phyloP scores from a whole-genome alignment of 495 filamentous ascomycete genomes.

The Penicillium cinerascens region DNA sequence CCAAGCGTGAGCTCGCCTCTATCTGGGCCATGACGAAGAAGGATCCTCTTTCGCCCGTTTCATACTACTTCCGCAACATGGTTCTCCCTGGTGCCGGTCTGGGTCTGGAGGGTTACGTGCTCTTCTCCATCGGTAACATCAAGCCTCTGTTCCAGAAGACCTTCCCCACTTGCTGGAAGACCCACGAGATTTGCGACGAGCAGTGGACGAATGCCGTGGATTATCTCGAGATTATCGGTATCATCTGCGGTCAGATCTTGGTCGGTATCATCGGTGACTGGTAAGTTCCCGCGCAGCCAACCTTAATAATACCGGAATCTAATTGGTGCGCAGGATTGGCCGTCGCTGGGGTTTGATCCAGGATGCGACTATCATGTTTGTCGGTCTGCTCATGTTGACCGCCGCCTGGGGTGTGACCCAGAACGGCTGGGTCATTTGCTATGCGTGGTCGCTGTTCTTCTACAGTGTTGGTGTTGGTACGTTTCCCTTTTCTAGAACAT shows the following conservation, averaged over 20 bases:
- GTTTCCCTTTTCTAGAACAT: constrained; percentile 4
- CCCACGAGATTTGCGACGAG: constrained; percentile 57
- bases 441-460: constrained; percentile 85
- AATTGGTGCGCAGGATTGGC: constrained; percentile 54
- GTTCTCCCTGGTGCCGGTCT: constrained; percentile 86
- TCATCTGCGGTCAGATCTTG: constrained; percentile 78
- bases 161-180: constrained; percentile 73
- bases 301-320: not conserved
- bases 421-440: constrained; percentile 91
- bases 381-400: constrained; percentile 82
- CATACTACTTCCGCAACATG: constrained; percentile 83
- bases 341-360: constrained; percentile 90
- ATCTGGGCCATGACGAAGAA: constrained; percentile 75
- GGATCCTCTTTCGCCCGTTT: constrained; percentile 73
- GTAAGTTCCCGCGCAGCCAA: constrained; percentile 28
- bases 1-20: constrained; percentile 55
- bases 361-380: constrained; percentile 88
- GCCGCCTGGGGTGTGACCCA: constrained; percentile 78
- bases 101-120: constrained; percentile 83
- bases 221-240: constrained; percentile 84
- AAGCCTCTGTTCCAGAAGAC: constrained; percentile 66
- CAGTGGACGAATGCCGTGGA: constrained; percentile 75
- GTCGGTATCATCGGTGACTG: constrained; percentile 64
- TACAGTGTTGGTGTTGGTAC: constrained; percentile 83
- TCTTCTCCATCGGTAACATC: constrained; percentile 91